Evolutionary conservation across 2,329 filamentous ascomycete genomes (phyloP).

Genomic region (Alternaria sp.): DNA sequence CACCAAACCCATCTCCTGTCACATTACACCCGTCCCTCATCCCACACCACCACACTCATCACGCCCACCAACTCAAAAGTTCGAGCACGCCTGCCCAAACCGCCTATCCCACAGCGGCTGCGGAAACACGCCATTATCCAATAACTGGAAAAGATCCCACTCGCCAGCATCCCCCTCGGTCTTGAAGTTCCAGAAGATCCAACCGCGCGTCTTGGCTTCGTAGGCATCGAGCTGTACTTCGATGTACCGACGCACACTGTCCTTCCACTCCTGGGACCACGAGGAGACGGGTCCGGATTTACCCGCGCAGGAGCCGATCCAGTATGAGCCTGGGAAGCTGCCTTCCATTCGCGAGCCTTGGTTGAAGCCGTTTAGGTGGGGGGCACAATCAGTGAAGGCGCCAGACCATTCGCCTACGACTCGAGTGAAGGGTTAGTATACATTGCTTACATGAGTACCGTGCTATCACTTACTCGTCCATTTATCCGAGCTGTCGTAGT

Average conservation of each 20-base stretch:
- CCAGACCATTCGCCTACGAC: slow-evolving; percentile 73
- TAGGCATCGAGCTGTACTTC: slow-evolving; percentile 65
- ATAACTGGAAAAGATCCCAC: slow-evolving; percentile 62
- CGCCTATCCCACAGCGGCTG: slow-evolving; percentile 40
- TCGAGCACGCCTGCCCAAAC: slow-evolving; percentile 42
- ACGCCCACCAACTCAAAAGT: slow-evolving; percentile 22
- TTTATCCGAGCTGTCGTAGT: slow-evolving; percentile 65
- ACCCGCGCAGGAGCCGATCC: slow-evolving; percentile 63
- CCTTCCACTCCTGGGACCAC: slow-evolving; percentile 57
- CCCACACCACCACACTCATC: neutral
- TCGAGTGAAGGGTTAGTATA: slow-evolving; percentile 11
- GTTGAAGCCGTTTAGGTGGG: slow-evolving; percentile 54
- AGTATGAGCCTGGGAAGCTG: slow-evolving; percentile 57
- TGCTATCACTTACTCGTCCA: slow-evolving; percentile 56
- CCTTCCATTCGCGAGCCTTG: slow-evolving; percentile 69
- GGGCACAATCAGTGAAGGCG: slow-evolving; percentile 68
- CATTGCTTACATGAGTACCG: neutral
- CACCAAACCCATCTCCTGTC: neutral
- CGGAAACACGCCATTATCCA: slow-evolving; percentile 62
- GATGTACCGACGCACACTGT: slow-evolving; percentile 61
- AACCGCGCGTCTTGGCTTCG: slow-evolving; percentile 60
- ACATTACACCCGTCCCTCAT: neutral
- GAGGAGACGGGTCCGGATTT: slow-evolving; percentile 60
- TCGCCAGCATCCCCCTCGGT: slow-evolving; percentile 60
- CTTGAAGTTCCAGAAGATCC: slow-evolving; percentile 68